These are phyloP conservation scores for Setaria viridis DNA, from an alignment of 202 grass and related monocot species.

Conservation along the genomic window DNA sequence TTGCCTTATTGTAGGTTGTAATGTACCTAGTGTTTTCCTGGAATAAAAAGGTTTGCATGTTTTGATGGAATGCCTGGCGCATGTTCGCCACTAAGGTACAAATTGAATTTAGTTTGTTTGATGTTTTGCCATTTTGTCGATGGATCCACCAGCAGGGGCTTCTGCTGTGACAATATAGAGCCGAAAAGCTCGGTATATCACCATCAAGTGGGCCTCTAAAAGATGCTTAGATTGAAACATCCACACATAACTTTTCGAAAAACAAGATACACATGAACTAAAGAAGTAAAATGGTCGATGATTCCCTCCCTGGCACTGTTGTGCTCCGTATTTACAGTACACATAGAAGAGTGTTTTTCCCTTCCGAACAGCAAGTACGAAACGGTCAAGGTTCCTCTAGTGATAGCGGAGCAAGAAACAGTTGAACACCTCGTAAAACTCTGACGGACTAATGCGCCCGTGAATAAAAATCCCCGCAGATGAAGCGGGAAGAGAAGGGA, in stretches of 20 bases:
- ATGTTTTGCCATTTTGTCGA: not conserved
- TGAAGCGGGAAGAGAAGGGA: not conserved
- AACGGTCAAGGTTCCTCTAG: not conserved
- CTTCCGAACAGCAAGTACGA: not conserved
- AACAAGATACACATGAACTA: not conserved
- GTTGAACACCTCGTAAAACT: not conserved
- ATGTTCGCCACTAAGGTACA: not conserved
- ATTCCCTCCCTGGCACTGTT: not conserved
- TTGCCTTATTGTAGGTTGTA: not conserved
- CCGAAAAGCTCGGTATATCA: not conserved
- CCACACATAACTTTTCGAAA: not conserved
- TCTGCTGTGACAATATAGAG: not conserved
- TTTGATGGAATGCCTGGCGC: not conserved
- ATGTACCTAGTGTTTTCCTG: not conserved
- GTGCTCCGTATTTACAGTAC: constrained; percentile 49
- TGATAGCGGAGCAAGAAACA: constrained; percentile 17
- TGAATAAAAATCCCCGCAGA: constrained; percentile 36
- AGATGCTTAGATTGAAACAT: not conserved
- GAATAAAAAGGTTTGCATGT: constrained; percentile 14
- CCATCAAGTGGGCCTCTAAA: not conserved
- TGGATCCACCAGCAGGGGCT: not conserved
- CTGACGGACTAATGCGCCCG: constrained; percentile 45
- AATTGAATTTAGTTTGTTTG: not conserved
- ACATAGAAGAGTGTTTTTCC: not conserved
- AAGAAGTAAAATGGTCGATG: not conserved